Evolutionary conservation across 1,284 basidiomycete genomes (phyloP), one percentile per base, ranked within the genome.

Genomic region (Fistulinella staudtii): DNA sequence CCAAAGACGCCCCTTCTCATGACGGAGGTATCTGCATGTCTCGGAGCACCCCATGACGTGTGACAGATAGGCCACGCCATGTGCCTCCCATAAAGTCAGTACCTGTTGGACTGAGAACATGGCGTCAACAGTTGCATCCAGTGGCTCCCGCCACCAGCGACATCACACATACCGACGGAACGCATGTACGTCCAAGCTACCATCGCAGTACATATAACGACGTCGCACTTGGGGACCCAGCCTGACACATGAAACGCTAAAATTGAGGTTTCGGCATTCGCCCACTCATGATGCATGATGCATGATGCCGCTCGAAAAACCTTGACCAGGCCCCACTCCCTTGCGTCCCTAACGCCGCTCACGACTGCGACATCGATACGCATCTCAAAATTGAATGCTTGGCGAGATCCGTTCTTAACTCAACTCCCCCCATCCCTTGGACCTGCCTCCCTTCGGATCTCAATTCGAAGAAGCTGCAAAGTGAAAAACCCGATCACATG

Each of bases 341-440:
- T n/a, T n/a, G n/a, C n/a, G n/a, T n/a, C 28, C 38, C 52, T 46
- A 61, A 50, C 46, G 54, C 61, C 57, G 60, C 53, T 30, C 34
- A 31, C 30, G 24, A 10, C 28, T 13, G 7, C 3, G n/a, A 31
- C 30, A 34, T 34, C 33, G 21, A 34, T 1, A 21, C 20, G 33
- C 10, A 34, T 34, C 33, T 34, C 20, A 11, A 21, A 21, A 34
- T 34, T 34, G 33, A 34, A 21, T 13, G 33, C 4, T n/a, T 44
- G 49, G 57, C 14, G 58, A 59, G 60, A 63, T 60, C 57, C 60
- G 57, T 43, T 40, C 56, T 57, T 60, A 62, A 41, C 50, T 60
- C 43, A 55, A 20, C 28, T 18, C 18, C 8, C 13, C 1, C 9
- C 17, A 3, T 9, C 31, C 8, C 20, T 10, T 21, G 2, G 10